These are phyloP conservation scores for Xylaria nigripes DNA, from an alignment of 495 filamentous ascomycete species.

Conservation along the genomic window DNA sequence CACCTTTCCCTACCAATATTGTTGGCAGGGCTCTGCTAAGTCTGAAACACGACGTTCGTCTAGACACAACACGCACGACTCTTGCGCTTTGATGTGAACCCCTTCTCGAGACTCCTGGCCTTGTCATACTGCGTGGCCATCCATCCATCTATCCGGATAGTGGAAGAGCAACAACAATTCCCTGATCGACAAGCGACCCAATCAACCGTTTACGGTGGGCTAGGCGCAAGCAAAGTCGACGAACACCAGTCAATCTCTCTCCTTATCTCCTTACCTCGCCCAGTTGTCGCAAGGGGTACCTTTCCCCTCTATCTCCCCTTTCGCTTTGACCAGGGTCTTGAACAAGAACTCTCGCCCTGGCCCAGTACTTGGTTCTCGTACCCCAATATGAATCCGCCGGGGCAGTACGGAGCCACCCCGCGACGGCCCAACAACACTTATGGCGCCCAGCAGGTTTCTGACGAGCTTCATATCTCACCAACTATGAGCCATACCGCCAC, in stretches of 20 bases:
- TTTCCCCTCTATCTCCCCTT: neutral
- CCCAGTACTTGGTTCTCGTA: neutral
- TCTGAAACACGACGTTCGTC: neutral
- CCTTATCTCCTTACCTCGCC: neutral
- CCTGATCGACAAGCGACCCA: neutral
- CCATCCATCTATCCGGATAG: neutral
- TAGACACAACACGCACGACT: neutral
- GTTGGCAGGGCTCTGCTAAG: neutral
- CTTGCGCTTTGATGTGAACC: neutral
- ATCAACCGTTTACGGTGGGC: neutral
- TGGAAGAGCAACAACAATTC: neutral
- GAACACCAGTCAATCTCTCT: neutral
- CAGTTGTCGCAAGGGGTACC: neutral
- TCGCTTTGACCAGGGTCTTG: neutral
- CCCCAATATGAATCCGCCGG: constrained; percentile 45
- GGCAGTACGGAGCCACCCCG: constrained; percentile 36
- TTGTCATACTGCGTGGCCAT: neutral
- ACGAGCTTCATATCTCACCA: constrained; percentile 73
- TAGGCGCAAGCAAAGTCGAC: neutral
- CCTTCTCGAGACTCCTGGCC: neutral
- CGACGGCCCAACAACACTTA: constrained; percentile 33
- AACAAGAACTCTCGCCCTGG: neutral
- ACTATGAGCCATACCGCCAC: constrained; percentile 37
- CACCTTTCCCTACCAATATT: neutral
- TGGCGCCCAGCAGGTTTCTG: constrained; percentile 36